Percentiles rank a stretch among this genome's conserved stretches.
These are phyloP conservation scores for Verbena officinalis DNA, from an alignment of 257 asterid genomes.

Conservation along the genomic window DNA sequence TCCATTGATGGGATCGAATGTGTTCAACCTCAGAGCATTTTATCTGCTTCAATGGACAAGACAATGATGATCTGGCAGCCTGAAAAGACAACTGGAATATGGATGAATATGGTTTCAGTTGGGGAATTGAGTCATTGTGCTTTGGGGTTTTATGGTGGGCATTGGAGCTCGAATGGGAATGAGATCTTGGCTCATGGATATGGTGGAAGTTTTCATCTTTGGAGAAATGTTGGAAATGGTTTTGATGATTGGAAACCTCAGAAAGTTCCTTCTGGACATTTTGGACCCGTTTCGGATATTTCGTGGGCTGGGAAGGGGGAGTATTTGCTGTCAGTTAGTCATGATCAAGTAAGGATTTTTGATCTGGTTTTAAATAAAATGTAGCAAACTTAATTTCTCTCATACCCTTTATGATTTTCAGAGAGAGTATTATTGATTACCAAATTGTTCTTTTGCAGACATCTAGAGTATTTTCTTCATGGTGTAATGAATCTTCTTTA, in stretches of 20 bases:
- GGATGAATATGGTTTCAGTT: slow-evolving; percentile 97
- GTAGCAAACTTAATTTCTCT: neutral
- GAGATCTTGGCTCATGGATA: slow-evolving; percentile 92
- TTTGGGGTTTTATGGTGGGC: slow-evolving; percentile 94
- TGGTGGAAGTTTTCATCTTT: slow-evolving; percentile 93
- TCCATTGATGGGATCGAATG: slow-evolving; percentile 50
- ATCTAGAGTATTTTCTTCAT: slow-evolving; percentile 78
- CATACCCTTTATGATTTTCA: slow-evolving; percentile 5
- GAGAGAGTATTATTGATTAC: slow-evolving; percentile 11
- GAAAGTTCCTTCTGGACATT: slow-evolving; percentile 97
- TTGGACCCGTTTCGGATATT: slow-evolving; percentile 85
- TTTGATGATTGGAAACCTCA: slow-evolving; percentile 94
- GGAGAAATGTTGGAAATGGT: slow-evolving; percentile 79
- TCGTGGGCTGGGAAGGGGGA: slow-evolving; percentile 84
- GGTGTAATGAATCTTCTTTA: slow-evolving; percentile 48
- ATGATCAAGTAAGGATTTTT: slow-evolving; percentile 85
- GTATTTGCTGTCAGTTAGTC: slow-evolving; percentile 86
- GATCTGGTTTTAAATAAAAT: neutral
- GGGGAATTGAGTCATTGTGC: slow-evolving; percentile 97
- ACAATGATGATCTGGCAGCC: slow-evolving; percentile 99
- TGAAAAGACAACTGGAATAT: slow-evolving; percentile 89
- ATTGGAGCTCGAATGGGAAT: slow-evolving; percentile 81
- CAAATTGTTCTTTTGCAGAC: slow-evolving; percentile 59
- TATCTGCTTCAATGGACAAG: slow-evolving; percentile 98
- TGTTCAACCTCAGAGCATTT: slow-evolving; percentile 83